Evolutionary conservation across 305 asterid species (phyloP), one percentile per base, ranked within the genome.

Genomic region (Fraxinus xanthoxyloides): DNA sequence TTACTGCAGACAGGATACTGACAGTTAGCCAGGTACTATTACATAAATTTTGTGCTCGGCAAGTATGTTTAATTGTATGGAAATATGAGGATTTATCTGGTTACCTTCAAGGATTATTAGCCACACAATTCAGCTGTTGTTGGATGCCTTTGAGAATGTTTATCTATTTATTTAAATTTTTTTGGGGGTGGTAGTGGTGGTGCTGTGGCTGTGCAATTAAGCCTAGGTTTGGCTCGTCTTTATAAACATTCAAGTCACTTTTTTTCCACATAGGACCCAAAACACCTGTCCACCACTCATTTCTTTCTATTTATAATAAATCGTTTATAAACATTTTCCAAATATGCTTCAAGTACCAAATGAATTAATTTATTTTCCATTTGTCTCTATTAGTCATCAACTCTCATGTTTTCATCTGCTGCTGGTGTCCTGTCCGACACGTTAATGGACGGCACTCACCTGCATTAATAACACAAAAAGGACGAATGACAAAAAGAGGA

Each of bases 1-100:
- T 95, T 83, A 91, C 97, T 51, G 95, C 99, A 36, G 99, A 96
- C 86, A 89, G 99, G 86, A 92, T 96, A 83, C 83, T 94, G 82
- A 92, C 99, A 46, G 99, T 96, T 82, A 96, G 99, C 92, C 89
- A 94, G 98, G 99, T 96, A 84, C 21, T 72, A 35, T 17, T 34
- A 46, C 31, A 36, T 4, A 46, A 4, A 15, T 35, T n/a, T 19
- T 69, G 34, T 78, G 23, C 51, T 26, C 26, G 8, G 9, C 31
- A 23, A 28, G 6, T 65, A 12, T 82, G 17, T 72, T 7, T 48
- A 76, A 21, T 76, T 5, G 61, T 79, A 59, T 26, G 76, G 63
- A 70, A 35, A 24, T 19, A 23, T 61, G 2, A 10, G 19, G 56
- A 9, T 21, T 67, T 13, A 67, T 67, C 74, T 67, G 74, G 74